Percentiles rank a stretch among this genome's conserved stretches.
phyloP scores from a whole-genome alignment of 768 basidiomycete genomes.

The Psilocybe subaeruginosa region DNA sequence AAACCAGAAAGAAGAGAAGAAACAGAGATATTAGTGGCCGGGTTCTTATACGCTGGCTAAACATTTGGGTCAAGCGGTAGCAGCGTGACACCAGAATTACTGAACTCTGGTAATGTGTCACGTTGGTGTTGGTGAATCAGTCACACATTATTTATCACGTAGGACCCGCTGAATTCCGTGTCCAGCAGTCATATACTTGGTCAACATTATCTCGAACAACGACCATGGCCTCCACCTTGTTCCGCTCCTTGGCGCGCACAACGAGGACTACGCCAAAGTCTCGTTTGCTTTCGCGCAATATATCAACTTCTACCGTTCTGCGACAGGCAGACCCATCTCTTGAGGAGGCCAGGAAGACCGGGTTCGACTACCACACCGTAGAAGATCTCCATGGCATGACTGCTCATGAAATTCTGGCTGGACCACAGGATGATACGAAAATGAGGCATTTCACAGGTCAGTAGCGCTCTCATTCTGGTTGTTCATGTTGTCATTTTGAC shows the following conservation, averaged over 20 bases:
- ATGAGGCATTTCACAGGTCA: constrained; percentile 94
- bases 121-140: constrained; percentile 3
- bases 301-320: constrained; percentile 37
- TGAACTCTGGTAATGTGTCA: constrained; percentile 16
- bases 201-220: constrained; percentile 31
- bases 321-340: constrained; percentile 30
- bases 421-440: constrained; percentile 75
- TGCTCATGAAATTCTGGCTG: constrained; percentile 79
- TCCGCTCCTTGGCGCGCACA: constrained; percentile 63
- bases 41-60: neutral
- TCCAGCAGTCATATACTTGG: constrained; percentile 16
- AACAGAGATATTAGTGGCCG: constrained; percentile 10
- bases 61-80: constrained; percentile 7
- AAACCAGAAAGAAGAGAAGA: constrained; percentile 11
- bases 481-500: constrained; percentile 10
- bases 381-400: constrained; percentile 85
- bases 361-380: constrained; percentile 71
- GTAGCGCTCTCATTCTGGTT: constrained; percentile 22
- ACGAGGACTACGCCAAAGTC: constrained; percentile 34
- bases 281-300: constrained; percentile 33
- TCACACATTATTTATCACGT: constrained; percentile 27
- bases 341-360: constrained; percentile 42
- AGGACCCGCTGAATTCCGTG: constrained; percentile 40
- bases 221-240: constrained; percentile 66
- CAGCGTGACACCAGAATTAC: constrained; percentile 4